Percentiles rank a stretch among this genome's conserved stretches.
Conservation (phyloP, 2,329 filamentous ascomycete species). For the Xylaria sp. region DNA sequence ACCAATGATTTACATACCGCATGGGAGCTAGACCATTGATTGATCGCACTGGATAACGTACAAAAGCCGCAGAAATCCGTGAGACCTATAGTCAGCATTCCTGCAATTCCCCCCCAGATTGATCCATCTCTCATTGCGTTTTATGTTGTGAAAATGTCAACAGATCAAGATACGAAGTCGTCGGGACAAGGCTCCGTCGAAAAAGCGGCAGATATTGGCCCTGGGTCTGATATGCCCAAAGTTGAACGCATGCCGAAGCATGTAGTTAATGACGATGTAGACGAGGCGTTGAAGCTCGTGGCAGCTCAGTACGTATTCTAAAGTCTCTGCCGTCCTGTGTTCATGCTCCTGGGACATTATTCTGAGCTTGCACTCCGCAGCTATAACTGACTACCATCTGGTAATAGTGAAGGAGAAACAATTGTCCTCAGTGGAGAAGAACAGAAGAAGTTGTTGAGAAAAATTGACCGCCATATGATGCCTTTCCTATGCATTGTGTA, state of each 20-base stretch:
- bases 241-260: slow-evolving; percentile 48
- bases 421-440: slow-evolving; percentile 54
- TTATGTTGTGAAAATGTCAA: slow-evolving; percentile 17
- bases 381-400: slow-evolving; percentile 11
- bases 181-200: slow-evolving; percentile 32
- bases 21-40: slow-evolving; percentile 2
- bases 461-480: slow-evolving; percentile 61
- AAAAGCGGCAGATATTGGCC: slow-evolving; percentile 31
- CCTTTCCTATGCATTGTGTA: slow-evolving; percentile 68
- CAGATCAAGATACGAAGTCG: slow-evolving; percentile 8
- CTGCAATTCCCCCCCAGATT: background rate
- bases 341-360: background rate
- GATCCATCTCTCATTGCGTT: background rate
- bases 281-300: slow-evolving; percentile 58
- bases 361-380: background rate
- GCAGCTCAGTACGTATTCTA: slow-evolving; percentile 39
- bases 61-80: slow-evolving; percentile 7
- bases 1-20: slow-evolving; percentile 15
- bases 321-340: background rate
- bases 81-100: background rate
- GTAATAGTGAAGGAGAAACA: slow-evolving; percentile 47
- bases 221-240: slow-evolving; percentile 26
- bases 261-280: slow-evolving; percentile 54
- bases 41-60: slow-evolving; percentile 14
- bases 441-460: slow-evolving; percentile 55